phyloP scores from a whole-genome alignment of 2,329 filamentous ascomycete species.

The Parastagonospora nodorum region DNA sequence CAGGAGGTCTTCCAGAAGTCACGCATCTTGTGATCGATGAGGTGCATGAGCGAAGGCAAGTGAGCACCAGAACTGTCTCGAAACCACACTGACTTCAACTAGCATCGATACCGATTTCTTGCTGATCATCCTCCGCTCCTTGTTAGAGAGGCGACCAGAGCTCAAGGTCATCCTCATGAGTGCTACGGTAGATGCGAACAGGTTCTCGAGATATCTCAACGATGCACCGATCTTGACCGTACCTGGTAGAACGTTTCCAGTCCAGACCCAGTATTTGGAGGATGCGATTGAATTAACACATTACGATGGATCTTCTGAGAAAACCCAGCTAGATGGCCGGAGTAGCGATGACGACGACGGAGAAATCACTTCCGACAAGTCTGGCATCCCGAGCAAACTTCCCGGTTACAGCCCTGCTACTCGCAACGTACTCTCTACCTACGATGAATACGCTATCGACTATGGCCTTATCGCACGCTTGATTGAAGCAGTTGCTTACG shows the following conservation, averaged over 20 bases:
- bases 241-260: constrained; percentile 91
- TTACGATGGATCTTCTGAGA: constrained; percentile 55
- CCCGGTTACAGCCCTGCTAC: constrained; percentile 77
- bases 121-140: constrained; percentile 84
- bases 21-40: constrained; percentile 97
- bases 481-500: constrained; percentile 74
- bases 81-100: constrained; percentile 13
- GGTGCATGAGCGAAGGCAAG: constrained; percentile 79
- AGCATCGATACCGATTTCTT: constrained; percentile 96
- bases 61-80: background rate
- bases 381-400: constrained; percentile 68
- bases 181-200: constrained; percentile 90
- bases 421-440: constrained; percentile 71
- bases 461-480: constrained; percentile 84
- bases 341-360: constrained; percentile 54
- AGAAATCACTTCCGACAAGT: constrained; percentile 53
- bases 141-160: constrained; percentile 76
- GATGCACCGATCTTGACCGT: constrained; percentile 87
- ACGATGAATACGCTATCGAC: constrained; percentile 92
- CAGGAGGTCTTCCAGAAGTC: constrained; percentile 83
- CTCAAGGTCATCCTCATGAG: constrained; percentile 97
- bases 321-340: constrained; percentile 60
- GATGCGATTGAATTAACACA: constrained; percentile 89
- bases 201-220: constrained; percentile 86
- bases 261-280: constrained; percentile 85